A percentile compares a stretch with the other conserved stretches of the same genome.
Evolutionary conservation across 306 rosid genomes (phyloP).

Genomic region (Lablab purpureus): DNA sequence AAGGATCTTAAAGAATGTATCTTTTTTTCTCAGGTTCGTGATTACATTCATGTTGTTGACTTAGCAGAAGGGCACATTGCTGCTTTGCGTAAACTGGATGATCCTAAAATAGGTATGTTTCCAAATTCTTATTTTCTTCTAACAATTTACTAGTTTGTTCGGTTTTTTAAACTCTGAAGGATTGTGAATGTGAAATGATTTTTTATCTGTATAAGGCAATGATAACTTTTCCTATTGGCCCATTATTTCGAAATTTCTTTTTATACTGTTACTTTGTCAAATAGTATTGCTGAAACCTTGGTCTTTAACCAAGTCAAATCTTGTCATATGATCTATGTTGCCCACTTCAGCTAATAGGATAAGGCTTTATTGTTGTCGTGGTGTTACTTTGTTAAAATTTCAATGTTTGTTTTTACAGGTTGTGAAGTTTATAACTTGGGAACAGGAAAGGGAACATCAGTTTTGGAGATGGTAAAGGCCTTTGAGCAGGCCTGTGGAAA

Average conservation of each 20-base stretch:
- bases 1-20: constrained; percentile 30
- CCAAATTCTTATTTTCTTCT: constrained; percentile 4
- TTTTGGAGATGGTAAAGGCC: constrained; percentile 92
- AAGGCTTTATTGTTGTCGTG: not conserved
- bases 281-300: not conserved
- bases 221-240: not conserved
- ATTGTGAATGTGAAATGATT: constrained; percentile 19
- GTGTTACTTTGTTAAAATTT: not conserved
- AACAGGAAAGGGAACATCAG: constrained; percentile 97
- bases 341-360: not conserved
- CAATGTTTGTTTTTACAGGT: constrained; percentile 51
- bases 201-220: not conserved
- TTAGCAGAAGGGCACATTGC: constrained; percentile 98
- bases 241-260: not conserved
- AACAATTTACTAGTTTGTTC: not conserved
- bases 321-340: not conserved
- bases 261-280: not conserved
- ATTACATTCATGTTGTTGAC: constrained; percentile 95
- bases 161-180: constrained; percentile 11
- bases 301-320: not conserved
- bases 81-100: constrained; percentile 77
- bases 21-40: constrained; percentile 79
- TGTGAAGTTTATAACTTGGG: constrained; percentile 97
- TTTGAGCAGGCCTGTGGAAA: constrained; percentile 92
- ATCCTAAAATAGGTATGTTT: constrained; percentile 66